Percentiles rank a stretch among this genome's conserved stretches.
Conservation (phyloP, 495 filamentous ascomycete genomes). For the Neurospora discreta region DNA sequence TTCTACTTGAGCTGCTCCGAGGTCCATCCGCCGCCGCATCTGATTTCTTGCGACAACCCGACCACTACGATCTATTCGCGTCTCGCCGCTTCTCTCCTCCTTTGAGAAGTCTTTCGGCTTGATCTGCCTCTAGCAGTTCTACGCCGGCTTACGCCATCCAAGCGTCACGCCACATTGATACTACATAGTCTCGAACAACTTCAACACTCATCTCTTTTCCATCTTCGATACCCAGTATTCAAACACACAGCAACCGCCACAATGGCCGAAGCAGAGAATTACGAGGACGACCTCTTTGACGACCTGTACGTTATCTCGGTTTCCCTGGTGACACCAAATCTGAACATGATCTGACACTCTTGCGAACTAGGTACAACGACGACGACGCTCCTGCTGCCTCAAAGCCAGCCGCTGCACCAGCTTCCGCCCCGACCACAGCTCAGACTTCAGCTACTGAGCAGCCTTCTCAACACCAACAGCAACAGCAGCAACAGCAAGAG, state of each 20-base stretch:
- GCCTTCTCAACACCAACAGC: slow-evolving; percentile 23
- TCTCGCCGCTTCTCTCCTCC: background rate
- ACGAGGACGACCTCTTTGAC: slow-evolving; percentile 96
- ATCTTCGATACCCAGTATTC: background rate
- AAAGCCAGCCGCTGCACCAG: slow-evolving; percentile 28
- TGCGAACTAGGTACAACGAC: slow-evolving; percentile 64
- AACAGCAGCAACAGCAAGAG: slow-evolving; percentile 37
- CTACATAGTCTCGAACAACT: background rate
- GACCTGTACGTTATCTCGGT: slow-evolving; percentile 63
- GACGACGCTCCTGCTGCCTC: slow-evolving; percentile 39
- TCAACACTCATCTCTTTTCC: background rate
- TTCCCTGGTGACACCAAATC: background rate
- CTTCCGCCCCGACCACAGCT: slow-evolving; percentile 23
- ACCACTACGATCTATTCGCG: background rate
- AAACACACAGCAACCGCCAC: slow-evolving; percentile 8
- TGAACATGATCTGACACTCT: slow-evolving; percentile 4
- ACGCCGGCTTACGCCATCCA: background rate
- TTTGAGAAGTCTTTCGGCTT: background rate
- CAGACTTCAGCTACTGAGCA: slow-evolving; percentile 18
- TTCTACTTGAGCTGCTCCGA: background rate
- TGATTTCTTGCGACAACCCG: background rate
- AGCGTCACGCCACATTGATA: background rate
- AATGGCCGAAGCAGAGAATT: slow-evolving; percentile 83
- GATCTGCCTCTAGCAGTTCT: background rate
- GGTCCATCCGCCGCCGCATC: background rate